Percentiles rank a stretch among this genome's conserved stretches.
phyloP scores from a whole-genome alignment of 2,329 filamentous ascomycete species.

The Penicillium paneum region DNA sequence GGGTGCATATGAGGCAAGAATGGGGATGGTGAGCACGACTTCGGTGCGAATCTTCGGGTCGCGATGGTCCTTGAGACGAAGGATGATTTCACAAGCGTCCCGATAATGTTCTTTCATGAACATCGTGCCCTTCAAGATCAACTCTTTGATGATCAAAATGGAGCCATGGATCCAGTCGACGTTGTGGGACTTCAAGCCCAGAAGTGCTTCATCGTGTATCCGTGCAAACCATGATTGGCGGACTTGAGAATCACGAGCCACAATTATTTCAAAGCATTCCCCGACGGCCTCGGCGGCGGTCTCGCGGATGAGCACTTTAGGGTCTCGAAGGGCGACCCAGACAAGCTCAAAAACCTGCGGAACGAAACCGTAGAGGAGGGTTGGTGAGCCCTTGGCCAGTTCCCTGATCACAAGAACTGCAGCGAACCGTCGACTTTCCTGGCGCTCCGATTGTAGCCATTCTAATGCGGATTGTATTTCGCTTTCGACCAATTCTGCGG shows the following conservation, averaged over 20 bases:
- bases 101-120: conserved; percentile 97
- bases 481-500: conserved; percentile 91
- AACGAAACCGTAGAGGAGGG: conserved; percentile 92
- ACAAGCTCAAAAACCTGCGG: conserved; percentile 94
- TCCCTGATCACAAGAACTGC: conserved; percentile 89
- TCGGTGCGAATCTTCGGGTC: conserved; percentile 85
- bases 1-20: conserved; percentile 87
- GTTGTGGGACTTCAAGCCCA: conserved; percentile 74
- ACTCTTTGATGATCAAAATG: conserved; percentile 83
- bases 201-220: conserved; percentile 81
- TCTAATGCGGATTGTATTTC: conserved; percentile 95
- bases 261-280: conserved; percentile 92
- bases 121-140: conserved; percentile 94
- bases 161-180: conserved; percentile 93
- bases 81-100: conserved; percentile 87
- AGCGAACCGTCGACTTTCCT: conserved; percentile 89
- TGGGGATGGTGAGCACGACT: conserved; percentile 85
- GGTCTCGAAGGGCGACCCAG: conserved; percentile 89
- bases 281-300: conserved; percentile 91
- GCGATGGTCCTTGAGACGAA: conserved; percentile 87
- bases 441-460: conserved; percentile 91
- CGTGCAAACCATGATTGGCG: conserved; percentile 84
- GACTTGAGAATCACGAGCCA: conserved; percentile 84
- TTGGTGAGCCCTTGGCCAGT: conserved; percentile 86
- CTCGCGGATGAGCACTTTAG: conserved; percentile 84